phyloP scores from a whole-genome alignment of 176 grass and related monocot genomes.

The Alloteropsis semialata region DNA sequence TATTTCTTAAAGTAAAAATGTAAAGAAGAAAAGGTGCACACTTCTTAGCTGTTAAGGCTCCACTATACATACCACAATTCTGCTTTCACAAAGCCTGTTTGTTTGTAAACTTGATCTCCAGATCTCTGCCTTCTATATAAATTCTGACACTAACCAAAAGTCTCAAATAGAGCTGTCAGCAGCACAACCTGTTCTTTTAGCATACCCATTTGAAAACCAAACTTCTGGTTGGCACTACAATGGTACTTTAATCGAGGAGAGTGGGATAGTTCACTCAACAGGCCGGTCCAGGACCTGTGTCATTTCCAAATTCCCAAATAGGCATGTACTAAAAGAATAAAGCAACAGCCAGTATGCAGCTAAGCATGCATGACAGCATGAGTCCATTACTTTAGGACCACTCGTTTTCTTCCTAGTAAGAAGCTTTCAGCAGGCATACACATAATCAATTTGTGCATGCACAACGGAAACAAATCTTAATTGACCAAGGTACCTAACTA shows the following conservation, averaged over 20 bases:
- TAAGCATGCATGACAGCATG: neutral
- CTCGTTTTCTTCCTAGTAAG: slow-evolving; percentile 6
- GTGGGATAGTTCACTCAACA: neutral
- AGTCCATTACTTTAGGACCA: slow-evolving; percentile 5
- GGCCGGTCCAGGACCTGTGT: neutral
- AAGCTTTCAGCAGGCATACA: slow-evolving; percentile 12
- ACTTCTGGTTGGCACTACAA: neutral
- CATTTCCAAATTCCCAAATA: slow-evolving; percentile 10
- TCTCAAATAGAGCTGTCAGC: neutral
- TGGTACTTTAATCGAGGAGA: neutral
- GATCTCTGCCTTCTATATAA: neutral
- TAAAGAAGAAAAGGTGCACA: neutral
- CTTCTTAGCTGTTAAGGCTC: slow-evolving; percentile 2
- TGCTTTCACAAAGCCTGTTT: neutral
- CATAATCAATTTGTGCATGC: slow-evolving; percentile 14
- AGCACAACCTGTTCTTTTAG: neutral
- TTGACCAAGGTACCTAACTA: slow-evolving; percentile 7
- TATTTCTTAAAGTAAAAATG: neutral
- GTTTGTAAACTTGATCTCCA: neutral
- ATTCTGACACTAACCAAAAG: neutral
- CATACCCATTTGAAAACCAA: neutral
- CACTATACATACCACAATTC: neutral
- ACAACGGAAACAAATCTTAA: neutral
- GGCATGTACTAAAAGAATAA: slow-evolving; percentile 42
- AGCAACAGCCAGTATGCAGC: slow-evolving; percentile 1